These are phyloP conservation scores for Talaromyces islandicus DNA, from an alignment of 2,329 filamentous ascomycete species.

Conservation along the genomic window DNA sequence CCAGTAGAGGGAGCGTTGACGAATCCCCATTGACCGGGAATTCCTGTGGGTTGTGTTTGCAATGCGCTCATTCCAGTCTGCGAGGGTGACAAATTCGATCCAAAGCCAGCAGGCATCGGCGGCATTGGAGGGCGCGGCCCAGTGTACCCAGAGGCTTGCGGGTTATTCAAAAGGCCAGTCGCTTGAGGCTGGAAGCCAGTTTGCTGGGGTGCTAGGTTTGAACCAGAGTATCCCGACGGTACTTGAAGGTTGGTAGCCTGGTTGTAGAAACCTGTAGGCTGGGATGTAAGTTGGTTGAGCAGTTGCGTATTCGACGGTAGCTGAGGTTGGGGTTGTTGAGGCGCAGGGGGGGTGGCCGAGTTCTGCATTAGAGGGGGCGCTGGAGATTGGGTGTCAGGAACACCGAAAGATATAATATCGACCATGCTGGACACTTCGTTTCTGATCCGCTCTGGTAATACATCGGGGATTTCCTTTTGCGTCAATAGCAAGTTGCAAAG, in stretches of 20 bases:
- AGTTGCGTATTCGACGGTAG: slow-evolving; percentile 65
- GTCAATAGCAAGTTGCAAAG: slow-evolving; percentile 91
- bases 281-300: slow-evolving; percentile 51
- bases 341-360: slow-evolving; percentile 43
- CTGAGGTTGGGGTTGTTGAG: slow-evolving; percentile 62
- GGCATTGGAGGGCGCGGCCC: slow-evolving; percentile 75
- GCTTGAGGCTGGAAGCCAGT: slow-evolving; percentile 53
- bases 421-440: slow-evolving; percentile 99
- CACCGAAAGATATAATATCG: slow-evolving; percentile 94
- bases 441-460: slow-evolving; percentile 75
- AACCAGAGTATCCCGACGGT: slow-evolving; percentile 42
- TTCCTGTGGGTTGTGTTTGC: slow-evolving; percentile 89
- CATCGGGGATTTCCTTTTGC: slow-evolving; percentile 69
- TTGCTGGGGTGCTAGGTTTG: slow-evolving; percentile 29
- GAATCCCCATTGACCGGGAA: slow-evolving; percentile 94
- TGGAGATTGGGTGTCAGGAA: slow-evolving; percentile 62
- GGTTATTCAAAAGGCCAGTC: slow-evolving; percentile 65
- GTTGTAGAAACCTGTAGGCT: slow-evolving; percentile 44
- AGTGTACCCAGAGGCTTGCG: slow-evolving; percentile 71
- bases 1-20: slow-evolving; percentile 89
- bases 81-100: slow-evolving; percentile 53
- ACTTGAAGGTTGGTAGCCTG: slow-evolving; percentile 66
- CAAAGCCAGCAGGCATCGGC: slow-evolving; percentile 72
- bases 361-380: slow-evolving; percentile 45
- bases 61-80: slow-evolving; percentile 65